These are phyloP conservation scores for Urtica urens DNA, from an alignment of 306 rosid species.

Conservation along the genomic window DNA sequence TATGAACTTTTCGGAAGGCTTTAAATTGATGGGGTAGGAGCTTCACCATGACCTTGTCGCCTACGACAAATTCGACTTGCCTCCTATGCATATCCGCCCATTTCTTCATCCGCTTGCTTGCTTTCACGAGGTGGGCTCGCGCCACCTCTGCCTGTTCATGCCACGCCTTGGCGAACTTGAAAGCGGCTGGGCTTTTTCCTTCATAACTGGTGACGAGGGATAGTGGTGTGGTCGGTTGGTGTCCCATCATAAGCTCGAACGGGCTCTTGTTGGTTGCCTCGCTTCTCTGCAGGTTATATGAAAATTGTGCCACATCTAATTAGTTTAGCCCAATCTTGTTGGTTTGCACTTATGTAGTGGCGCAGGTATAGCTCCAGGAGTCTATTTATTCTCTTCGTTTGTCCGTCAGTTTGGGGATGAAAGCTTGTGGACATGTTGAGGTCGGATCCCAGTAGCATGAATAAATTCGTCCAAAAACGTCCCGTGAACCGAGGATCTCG, in stretches of 20 bases:
- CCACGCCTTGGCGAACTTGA: background rate
- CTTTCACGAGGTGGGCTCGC: background rate
- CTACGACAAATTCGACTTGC: no score
- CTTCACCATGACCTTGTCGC: no score
- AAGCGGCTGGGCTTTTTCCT: background rate
- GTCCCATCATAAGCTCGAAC: background rate
- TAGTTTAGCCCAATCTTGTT: background rate
- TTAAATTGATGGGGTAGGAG: background rate
- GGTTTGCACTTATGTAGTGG: slow-evolving; percentile 1
- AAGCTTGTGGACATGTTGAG: background rate
- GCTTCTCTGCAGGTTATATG: background rate
- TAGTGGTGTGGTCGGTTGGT: background rate
- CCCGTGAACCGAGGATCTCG: background rate
- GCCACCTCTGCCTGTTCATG: background rate
- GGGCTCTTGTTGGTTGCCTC: background rate
- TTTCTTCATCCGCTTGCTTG: background rate
- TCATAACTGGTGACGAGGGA: background rate
- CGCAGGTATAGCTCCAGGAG: background rate
- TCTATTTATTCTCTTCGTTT: background rate
- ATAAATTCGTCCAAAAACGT: background rate
- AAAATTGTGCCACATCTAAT: background rate
- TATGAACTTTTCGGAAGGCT: no score
- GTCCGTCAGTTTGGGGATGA: background rate
- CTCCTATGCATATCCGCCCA: background rate
- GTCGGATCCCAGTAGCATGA: background rate